Percentiles rank a stretch among this genome's conserved stretches.
These are phyloP conservation scores for Metschnikowia henanensis DNA, from an alignment of 805 yeast genomes.

Conservation along the genomic window DNA sequence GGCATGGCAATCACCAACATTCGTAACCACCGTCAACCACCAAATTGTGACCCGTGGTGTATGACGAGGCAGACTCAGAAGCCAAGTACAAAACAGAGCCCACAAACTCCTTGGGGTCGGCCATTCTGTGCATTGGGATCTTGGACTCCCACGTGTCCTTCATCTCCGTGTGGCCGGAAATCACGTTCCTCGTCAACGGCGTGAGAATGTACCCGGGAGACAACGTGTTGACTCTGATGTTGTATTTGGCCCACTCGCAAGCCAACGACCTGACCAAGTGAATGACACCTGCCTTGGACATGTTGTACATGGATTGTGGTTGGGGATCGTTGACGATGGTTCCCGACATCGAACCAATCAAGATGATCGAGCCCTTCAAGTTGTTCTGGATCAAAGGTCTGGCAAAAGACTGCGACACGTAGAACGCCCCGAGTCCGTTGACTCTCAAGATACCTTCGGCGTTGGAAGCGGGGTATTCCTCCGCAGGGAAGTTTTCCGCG, in stretches of 20 bases:
- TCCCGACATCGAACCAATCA: slow-evolving; percentile 81
- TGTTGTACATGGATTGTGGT: slow-evolving; percentile 78
- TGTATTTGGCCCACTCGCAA: slow-evolving; percentile 78
- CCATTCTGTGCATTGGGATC: slow-evolving; percentile 80
- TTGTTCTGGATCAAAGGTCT: slow-evolving; percentile 59
- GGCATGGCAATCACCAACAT: slow-evolving; percentile 56
- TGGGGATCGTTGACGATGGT: slow-evolving; percentile 77
- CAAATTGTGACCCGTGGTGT: slow-evolving; percentile 83
- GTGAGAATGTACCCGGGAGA: slow-evolving; percentile 83
- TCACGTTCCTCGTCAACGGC: slow-evolving; percentile 72
- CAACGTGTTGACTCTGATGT: slow-evolving; percentile 73
- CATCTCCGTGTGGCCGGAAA: slow-evolving; percentile 58
- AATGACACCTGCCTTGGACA: slow-evolving; percentile 85
- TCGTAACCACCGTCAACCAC: slow-evolving; percentile 88
- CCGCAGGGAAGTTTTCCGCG: slow-evolving; percentile 78
- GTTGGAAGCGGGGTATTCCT: slow-evolving; percentile 69
- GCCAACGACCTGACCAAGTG: slow-evolving; percentile 77
- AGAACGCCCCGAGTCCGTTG: slow-evolving; percentile 72
- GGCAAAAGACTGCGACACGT: slow-evolving; percentile 73
- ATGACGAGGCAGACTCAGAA: slow-evolving; percentile 65
- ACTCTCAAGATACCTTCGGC: slow-evolving; percentile 70
- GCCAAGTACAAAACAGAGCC: slow-evolving; percentile 77
- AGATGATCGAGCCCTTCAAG: slow-evolving; percentile 58
- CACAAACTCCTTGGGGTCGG: slow-evolving; percentile 80
- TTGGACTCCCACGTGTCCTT: slow-evolving; percentile 71